Evolutionary conservation across 768 basidiomycete genomes (phyloP), one percentile per base, ranked within the genome.

Genomic region (Mycena haematopus): DNA sequence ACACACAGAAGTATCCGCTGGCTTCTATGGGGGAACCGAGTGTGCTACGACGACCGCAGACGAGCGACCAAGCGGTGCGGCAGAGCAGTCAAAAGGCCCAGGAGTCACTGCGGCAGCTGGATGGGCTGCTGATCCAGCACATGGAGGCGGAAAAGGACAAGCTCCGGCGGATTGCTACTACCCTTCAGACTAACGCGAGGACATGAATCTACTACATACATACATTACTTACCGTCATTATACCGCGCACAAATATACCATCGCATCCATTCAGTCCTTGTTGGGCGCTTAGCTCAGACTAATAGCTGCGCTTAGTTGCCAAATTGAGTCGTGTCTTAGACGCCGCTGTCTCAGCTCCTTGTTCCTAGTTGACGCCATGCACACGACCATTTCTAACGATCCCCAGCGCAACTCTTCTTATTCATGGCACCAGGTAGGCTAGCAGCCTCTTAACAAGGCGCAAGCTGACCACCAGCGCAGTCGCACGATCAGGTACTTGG

Each of bases 121-220:
- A 94, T 72, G 92, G 91, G 64, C 83, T 95, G 86, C 76, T 95
- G 55, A 76, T 87, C 56, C 87, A 89, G 73, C 93, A 95, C 72
- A 90, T 94, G 79, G 90, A 91, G 76, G 82, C 87, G 55, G 93
- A 95, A 77, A 87, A 86, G 77, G 89, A 92, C 70, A 87, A 85
- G 35, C 81, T 95, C 69, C 89, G 84, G 77, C 81, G 86, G 76
- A 93, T 95, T 72, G 88, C 93, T 22, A 78, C 79, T 27, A 80
- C 76, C 24, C 36, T 67, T 31, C 58, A 59, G 33, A 53, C 66
- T 61, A 67, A 63, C 61, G 62, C 51, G 21, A 63, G 56, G 36
- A 49, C 47, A 52, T 61, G 40, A 55, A 27, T 38, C 9, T n/a
- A n/a, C 17, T 58, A 35, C 50, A n/a, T 21, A 29, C 17, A 53